Percentiles rank a stretch among this genome's conserved stretches.
Conservation (phyloP, 768 basidiomycete genomes). For the Gloeophyllum trabeum region DNA sequence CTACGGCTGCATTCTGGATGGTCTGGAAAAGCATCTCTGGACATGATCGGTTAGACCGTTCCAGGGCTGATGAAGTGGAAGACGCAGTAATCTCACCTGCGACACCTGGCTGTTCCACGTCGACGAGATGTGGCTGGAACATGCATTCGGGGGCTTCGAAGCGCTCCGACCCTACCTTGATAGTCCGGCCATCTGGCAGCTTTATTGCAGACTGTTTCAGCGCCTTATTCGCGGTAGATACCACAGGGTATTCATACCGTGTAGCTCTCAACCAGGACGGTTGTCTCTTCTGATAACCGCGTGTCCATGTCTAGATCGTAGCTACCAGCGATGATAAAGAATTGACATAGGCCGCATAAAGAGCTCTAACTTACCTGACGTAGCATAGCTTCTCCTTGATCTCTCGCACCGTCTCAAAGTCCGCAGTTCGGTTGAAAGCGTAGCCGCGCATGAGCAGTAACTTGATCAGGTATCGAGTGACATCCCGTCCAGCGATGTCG, state of each 20-base stretch:
- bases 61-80: too few species aligned
- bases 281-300: conserved; percentile 89
- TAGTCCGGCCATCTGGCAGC: conserved; percentile 91
- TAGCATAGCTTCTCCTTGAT: conserved; percentile 99
- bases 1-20: conserved; percentile 85
- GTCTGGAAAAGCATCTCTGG: conserved; percentile 98
- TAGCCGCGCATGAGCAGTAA: conserved; percentile 99
- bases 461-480: conserved; percentile 98
- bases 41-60: too few species aligned
- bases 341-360: not conserved
- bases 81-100: conserved; percentile 47
- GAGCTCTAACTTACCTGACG: conserved; percentile 55
- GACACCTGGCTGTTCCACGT: conserved; percentile 92
- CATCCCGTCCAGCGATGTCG: conserved; percentile 97
- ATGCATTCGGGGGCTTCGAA: conserved; percentile 99
- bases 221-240: not conserved
- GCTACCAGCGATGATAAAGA: conserved; percentile 25
- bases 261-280: conserved; percentile 91
- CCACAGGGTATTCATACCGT: conserved; percentile 41
- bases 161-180: conserved; percentile 97
- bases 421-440: conserved; percentile 98
- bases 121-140: conserved; percentile 98
- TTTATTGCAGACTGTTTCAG: conserved; percentile 14
- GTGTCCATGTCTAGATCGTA: conserved; percentile 97
- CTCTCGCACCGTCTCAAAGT: conserved; percentile 97